Evolutionary conservation across 169 alveolate genomes (phyloP), one percentile per base, ranked within the genome.

Genomic region (Eimeria brunetti): DNA sequence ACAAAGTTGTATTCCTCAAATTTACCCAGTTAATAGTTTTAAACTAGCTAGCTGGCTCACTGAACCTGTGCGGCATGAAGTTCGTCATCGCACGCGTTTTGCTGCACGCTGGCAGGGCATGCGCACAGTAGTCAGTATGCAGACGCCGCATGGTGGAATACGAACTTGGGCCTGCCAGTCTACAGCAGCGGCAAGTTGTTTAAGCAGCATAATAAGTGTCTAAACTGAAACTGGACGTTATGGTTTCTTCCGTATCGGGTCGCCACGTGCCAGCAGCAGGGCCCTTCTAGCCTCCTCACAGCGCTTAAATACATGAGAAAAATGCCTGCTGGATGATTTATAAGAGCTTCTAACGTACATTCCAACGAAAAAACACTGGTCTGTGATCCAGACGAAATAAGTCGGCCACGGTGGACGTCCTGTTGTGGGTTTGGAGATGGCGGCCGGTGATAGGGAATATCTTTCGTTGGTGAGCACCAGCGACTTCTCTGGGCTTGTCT

Each of bases 391-490:
- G 16, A 46, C 56, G 9, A 83, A 41, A 12, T 30, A 30, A 22
- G 20, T 20, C 46, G 2, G 64, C 27, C 88, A 46, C 53, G 75
- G 90, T 36, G 76, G 53, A 22, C 75, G 76, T 33, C 46, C 73
- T 30, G 90, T 20, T 3, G 30, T 33, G 51, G 56, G 67, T 36
- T 24, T 20, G 67, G 62, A 36, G 44, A 86, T 86, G 92, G 71
- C 92, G 8, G 49, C 92, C 51, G 81, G 73, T 41, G 92, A 86
- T 22, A 86, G 83, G 30, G 92, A 86, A 62, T 86, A 86, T 62
- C 92, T 86, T 24, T 86, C 92, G 30, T 16, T 86, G 83, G 92
- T 86, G 64, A 86, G 92, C 62, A 80, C 8, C 20, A 12, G 46
- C 38, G 9, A 38, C 53, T 14, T 16, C 83, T 62, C n/a, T 62